Conservation (phyloP, 129 eudicot genomes). For the Escallonia rubra region DNA sequence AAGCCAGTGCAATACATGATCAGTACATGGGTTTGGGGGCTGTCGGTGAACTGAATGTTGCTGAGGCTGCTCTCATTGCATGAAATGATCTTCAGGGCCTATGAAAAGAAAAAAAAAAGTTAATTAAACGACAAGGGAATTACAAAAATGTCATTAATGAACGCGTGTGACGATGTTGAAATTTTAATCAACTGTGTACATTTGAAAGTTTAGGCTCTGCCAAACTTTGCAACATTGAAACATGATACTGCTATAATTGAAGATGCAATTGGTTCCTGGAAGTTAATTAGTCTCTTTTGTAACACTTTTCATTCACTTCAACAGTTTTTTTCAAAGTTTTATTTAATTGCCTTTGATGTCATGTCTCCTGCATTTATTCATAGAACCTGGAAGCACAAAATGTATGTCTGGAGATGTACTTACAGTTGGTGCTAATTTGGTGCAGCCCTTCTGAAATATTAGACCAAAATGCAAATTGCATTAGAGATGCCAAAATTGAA, state of each 20-base stretch:
- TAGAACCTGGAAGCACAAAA: background rate
- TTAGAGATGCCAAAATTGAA: background rate
- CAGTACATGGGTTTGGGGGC: conserved; percentile 62
- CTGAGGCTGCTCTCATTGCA: conserved; percentile 46
- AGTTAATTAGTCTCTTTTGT: no score
- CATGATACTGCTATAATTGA: no score
- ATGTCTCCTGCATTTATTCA: background rate
- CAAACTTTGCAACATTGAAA: no score
- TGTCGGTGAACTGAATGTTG: conserved; percentile 31
- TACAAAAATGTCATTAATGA: no score
- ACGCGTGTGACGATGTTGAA: no score
- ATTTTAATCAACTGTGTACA: no score
- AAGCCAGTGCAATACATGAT: conserved; percentile 28
- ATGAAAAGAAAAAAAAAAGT: background rate
- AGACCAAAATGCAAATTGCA: background rate
- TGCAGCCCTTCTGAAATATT: conserved; percentile 52
- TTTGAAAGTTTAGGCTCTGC: no score
- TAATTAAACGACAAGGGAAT: no score
- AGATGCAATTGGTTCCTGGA: no score
- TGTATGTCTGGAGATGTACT: conserved; percentile 1
- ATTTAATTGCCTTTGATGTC: background rate
- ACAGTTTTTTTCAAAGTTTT: background rate
- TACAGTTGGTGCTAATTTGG: conserved; percentile 69
- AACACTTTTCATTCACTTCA: no score
- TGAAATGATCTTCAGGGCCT: conserved; percentile 49